A percentile compares a stretch with the other conserved stretches of the same genome.
These are phyloP conservation scores for Exophiala viscosa DNA, from an alignment of 2,329 filamentous ascomycete genomes.

Conservation along the genomic window DNA sequence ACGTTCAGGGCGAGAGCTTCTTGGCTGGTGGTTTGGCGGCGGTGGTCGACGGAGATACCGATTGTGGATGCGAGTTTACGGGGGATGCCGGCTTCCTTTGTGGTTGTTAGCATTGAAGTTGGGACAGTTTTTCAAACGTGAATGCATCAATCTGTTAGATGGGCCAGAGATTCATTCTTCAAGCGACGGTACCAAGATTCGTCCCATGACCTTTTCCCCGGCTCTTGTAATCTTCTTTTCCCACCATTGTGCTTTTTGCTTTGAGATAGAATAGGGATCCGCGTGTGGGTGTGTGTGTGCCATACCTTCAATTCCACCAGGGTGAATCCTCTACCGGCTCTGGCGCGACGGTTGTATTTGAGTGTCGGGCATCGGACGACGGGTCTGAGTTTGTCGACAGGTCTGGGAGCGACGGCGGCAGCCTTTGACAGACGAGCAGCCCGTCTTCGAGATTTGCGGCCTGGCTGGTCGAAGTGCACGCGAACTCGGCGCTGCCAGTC, in stretches of 20 bases:
- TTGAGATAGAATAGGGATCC: background rate
- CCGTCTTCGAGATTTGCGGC: conserved; percentile 90
- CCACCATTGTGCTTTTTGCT: background rate
- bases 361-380: conserved; percentile 95
- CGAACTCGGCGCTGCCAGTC: conserved; percentile 99
- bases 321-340: conserved; percentile 96
- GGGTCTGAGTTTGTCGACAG: conserved; percentile 93
- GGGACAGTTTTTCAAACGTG: background rate
- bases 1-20: conserved; percentile 94
- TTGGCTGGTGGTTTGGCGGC: conserved; percentile 95
- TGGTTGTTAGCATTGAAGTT: conserved; percentile 8
- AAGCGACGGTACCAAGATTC: too few species aligned
- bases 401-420: conserved; percentile 88
- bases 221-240: background rate
- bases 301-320: conserved; percentile 95
- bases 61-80: conserved; percentile 92
- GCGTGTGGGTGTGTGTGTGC: conserved; percentile 1
- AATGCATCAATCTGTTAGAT: background rate
- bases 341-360: conserved; percentile 98
- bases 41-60: conserved; percentile 93
- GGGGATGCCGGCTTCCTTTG: conserved; percentile 87
- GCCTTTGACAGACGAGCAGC: conserved; percentile 92
- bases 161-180: too few species aligned
- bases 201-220: too few species aligned
- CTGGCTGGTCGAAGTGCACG: conserved; percentile 99